Percentiles rank a stretch among this genome's conserved stretches.
Evolutionary conservation across 805 yeast genomes (phyloP).

Genomic region (Candida peoriensis): DNA sequence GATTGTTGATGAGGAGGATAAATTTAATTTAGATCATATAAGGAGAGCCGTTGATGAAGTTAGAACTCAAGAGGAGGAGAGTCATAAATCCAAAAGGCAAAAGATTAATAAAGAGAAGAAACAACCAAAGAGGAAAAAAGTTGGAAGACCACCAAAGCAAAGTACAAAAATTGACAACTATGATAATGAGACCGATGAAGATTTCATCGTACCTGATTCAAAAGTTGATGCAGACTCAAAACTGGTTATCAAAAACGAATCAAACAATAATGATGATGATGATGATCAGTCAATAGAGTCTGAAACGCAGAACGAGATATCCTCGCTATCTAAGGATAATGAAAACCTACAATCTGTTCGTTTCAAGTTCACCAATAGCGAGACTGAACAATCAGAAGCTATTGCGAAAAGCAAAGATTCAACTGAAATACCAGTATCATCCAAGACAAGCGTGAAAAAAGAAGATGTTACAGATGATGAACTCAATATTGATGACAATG

Average conservation of each 20-base stretch:
- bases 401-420: slow-evolving; percentile 1
- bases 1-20: slow-evolving; percentile 13
- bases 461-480: slow-evolving; percentile 7
- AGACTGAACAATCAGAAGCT: background rate
- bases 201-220: background rate
- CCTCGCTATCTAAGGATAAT: slow-evolving; percentile 1
- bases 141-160: slow-evolving; percentile 2
- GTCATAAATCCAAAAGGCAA: slow-evolving; percentile 2
- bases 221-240: background rate
- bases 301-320: background rate
- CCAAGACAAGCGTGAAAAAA: slow-evolving; percentile 1
- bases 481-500: slow-evolving; percentile 8
- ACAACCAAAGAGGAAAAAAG: slow-evolving; percentile 1
- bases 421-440: background rate
- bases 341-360: slow-evolving; percentile 5
- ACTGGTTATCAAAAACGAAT: background rate
- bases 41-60: slow-evolving; percentile 4
- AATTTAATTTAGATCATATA: slow-evolving; percentile 15
- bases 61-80: slow-evolving; percentile 1
- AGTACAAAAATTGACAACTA: slow-evolving; percentile 1
- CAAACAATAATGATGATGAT: background rate
- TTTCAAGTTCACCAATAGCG: slow-evolving; percentile 6
- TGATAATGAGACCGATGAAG: background rate
- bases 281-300: background rate
- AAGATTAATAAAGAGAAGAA: slow-evolving; percentile 1